Evolutionary conservation across 345 rosid genomes (phyloP), one percentile per base, ranked within the genome.

Genomic region (Syzygium aromaticum): DNA sequence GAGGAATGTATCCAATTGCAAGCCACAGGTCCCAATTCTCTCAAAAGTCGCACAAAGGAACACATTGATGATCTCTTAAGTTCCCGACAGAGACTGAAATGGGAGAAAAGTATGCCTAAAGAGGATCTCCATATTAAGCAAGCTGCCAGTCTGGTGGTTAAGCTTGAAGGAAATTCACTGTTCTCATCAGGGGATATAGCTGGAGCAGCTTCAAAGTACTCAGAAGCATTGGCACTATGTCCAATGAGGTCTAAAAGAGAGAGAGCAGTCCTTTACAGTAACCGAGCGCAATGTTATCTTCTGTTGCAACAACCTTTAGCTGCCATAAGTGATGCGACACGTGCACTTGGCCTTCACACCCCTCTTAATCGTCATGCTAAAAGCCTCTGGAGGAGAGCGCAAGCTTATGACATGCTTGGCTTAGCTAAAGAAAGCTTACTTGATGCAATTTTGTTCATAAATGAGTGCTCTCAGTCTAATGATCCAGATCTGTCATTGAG

Each of bases 301-400:
- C 92, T 98, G 87, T 88, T 98, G 86, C 99, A 98, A 89, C 99
- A 98, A 89, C 99, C 99, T 25, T 54, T 93, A 89, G 93, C 94
- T 86, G 99, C 99, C 33, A 95, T 98, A 88, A 95, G 98, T 28
- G 99, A 98, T 89, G 98, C 99, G 30, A 96, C 99, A 9, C 96
- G 91, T 51, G 98, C 99, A 15, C 95, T 98, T 59, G 93, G 97
- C 89, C 94, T 96, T 88, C 98, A 98, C 87, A 95, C 91, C 89
- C 98, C 99, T 1, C 93, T 93, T 30, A 98, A 96, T 89, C 94
- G 97, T 27, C 99, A 98, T 89, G 99, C 98, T 38, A 98, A 96
- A 92, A 95, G 98, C 90, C 98, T 96, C 1, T 98, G 99, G 99
- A 95, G 99, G 89, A 95, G 99, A 92, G 98, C 99, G 86, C 99